phyloP scores from a whole-genome alignment of 192 early-diverging fungal species.

The Cetraspora pellucida region DNA sequence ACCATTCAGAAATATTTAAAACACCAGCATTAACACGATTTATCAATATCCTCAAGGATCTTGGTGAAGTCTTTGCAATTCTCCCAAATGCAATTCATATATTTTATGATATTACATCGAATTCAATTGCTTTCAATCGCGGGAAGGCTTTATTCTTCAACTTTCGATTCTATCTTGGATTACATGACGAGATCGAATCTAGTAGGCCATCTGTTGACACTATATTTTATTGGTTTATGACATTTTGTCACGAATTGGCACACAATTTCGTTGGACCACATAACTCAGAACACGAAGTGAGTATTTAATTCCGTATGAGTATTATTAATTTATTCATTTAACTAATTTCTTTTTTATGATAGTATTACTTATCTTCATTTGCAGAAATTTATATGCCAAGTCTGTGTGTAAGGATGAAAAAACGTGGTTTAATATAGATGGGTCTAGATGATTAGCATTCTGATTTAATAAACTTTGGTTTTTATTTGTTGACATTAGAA shows the following conservation, averaged over 20 bases:
- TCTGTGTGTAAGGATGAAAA: constrained; percentile 41
- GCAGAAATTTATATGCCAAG: constrained; percentile 65
- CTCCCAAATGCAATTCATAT: constrained; percentile 62
- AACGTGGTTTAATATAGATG: constrained; percentile 16
- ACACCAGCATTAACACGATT: constrained; percentile 44
- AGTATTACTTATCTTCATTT: constrained; percentile 81
- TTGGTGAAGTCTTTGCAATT: constrained; percentile 66
- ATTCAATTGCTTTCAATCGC: constrained; percentile 82
- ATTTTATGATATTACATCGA: constrained; percentile 71
- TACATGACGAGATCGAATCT: constrained; percentile 55
- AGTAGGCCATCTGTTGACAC: constrained; percentile 38
- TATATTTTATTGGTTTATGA: constrained; percentile 83
- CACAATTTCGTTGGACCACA: constrained; percentile 76
- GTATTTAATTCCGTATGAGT: background rate
- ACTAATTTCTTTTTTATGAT: constrained; percentile 9
- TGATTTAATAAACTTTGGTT: too few relatives aligned
- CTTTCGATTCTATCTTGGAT: constrained; percentile 68
- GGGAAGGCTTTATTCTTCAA: constrained; percentile 83
- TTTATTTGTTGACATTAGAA: too few relatives aligned
- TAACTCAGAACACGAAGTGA: constrained; percentile 71
- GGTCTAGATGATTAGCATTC: background rate
- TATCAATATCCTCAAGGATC: constrained; percentile 43
- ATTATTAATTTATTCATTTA: background rate
- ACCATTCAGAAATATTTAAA: constrained; percentile 46
- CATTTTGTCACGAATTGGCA: constrained; percentile 79